Conservation (phyloP, 177 flowering plant species). For the Vitis hybrid region DNA sequence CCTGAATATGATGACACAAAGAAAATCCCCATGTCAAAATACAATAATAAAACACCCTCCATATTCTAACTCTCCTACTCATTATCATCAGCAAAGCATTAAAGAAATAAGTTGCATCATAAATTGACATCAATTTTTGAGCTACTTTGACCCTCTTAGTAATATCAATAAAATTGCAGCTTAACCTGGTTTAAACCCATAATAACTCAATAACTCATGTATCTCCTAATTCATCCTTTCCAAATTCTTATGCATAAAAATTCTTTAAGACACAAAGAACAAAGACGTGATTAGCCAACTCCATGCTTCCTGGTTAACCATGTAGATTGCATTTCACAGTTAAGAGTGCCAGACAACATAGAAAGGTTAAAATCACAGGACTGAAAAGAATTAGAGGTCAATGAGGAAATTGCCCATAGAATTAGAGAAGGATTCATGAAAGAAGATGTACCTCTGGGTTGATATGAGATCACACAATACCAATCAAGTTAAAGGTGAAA, state of each 20-base stretch:
- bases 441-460: too few species aligned
- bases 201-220: background rate
- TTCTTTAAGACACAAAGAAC: background rate
- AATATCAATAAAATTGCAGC: background rate
- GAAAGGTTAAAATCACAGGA: too few species aligned
- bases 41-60: constrained; percentile 8
- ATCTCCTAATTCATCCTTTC: constrained; percentile 2
- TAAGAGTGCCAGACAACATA: too few species aligned
- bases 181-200: background rate
- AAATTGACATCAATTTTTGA: background rate
- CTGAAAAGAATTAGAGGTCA: background rate
- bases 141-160: background rate
- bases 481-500: too few species aligned
- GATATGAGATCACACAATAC: too few species aligned
- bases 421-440: too few species aligned
- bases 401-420: background rate
- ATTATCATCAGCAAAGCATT: background rate
- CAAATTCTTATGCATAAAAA: background rate
- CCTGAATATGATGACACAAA: constrained; percentile 39
- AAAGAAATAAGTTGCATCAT: background rate
- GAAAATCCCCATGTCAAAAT: constrained; percentile 29
- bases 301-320: background rate
- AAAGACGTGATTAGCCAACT: background rate
- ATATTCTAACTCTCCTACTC: constrained; percentile 7
- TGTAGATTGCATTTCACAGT: background rate